A percentile compares a stretch with the other conserved stretches of the same genome.
phyloP scores from a whole-genome alignment of 352 stramenopile genomes.

The Pythium aquatile region DNA sequence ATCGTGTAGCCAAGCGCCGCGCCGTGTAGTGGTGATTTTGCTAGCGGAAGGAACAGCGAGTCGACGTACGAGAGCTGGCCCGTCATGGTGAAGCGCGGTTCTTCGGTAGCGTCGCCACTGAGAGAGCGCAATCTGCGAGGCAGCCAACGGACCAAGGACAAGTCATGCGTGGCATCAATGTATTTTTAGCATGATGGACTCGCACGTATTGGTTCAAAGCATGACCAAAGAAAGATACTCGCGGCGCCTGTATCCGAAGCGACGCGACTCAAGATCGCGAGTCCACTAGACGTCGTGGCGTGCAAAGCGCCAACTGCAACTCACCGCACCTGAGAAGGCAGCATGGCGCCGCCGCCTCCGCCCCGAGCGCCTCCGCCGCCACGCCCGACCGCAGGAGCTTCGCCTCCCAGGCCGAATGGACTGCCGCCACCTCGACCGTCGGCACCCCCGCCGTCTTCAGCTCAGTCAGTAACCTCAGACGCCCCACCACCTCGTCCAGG shows the following conservation, averaged over 20 bases:
- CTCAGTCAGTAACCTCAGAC: not conserved
- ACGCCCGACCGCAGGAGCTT: not conserved
- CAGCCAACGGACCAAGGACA: not conserved
- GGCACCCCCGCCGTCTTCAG: not conserved
- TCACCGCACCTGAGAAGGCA: not conserved
- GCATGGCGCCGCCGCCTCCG: not conserved
- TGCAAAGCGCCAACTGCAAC: not conserved
- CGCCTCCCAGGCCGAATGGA: slow-evolving; percentile 26
- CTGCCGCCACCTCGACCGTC: slow-evolving; percentile 26
- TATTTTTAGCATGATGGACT: not conserved
- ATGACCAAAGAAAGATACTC: slow-evolving; percentile 3
- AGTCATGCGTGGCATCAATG: not conserved
- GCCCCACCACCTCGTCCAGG: slow-evolving; percentile 19
- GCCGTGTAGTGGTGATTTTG: not conserved
- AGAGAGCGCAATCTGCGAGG: not conserved
- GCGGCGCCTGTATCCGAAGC: not conserved
- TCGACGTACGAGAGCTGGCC: slow-evolving; percentile 2
- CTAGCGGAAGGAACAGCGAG: not conserved
- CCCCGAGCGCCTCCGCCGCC: slow-evolving; percentile 4
- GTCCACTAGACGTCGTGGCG: not conserved
- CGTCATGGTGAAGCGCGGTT: not conserved
- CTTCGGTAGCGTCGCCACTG: not conserved
- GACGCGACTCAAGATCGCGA: slow-evolving; percentile 7
- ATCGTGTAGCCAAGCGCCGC: slow-evolving; percentile 41
- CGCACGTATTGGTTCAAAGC: not conserved